Base-by-base conservation (phyloP, 441 rosid species). In the Brassica balearica region DNA sequence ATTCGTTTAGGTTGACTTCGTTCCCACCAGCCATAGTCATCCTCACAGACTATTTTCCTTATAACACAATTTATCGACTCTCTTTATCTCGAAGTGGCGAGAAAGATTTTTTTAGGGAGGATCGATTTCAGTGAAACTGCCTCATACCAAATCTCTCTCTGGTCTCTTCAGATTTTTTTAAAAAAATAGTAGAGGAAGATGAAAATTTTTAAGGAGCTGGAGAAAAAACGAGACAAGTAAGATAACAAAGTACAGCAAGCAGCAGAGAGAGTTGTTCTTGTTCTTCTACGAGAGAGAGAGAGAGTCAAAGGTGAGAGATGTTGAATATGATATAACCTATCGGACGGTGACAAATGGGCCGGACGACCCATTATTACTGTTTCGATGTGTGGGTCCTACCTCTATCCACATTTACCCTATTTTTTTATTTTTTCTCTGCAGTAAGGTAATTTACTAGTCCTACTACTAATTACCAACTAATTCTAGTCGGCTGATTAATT, bases 1-100 rank as follows among this genome's bases (percentile, higher is more conserved):
- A 94, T 86, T 96, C 99, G 81, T 89, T 92, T 55, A 87, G 85
- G 85, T 92, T 92, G 87, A 92, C 95, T 82, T 91, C 90, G 78
- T 87, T 87, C 58, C 92, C 81, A 73, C 97, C 97, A 66, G 97
- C 97, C 99, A 96, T 92, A 73, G 71, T 69, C 55, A 17, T 15
- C 34, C 8, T 53, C 58, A 14, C 25, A 14, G 6, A 14, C 58
- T 51, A 51, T 3, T 46, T 46, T 46, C 58, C 58, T 51, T 1
- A 5, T 5, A 51, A 51, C 19, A 51, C 53, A 10, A 11, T 43
- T 11, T 43, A 43, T 36, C 41, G 6, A 5, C 46, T 43, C n/a
- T 36, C 41, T 36, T 1, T 43, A 3, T 43, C n/a, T 10, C 51
- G 41, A 36, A 8, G 9, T 36, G 41, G 41, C 0, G 41, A 8